These are phyloP conservation scores for Begonia masoniana DNA, from an alignment of 306 rosid genomes.

Conservation along the genomic window DNA sequence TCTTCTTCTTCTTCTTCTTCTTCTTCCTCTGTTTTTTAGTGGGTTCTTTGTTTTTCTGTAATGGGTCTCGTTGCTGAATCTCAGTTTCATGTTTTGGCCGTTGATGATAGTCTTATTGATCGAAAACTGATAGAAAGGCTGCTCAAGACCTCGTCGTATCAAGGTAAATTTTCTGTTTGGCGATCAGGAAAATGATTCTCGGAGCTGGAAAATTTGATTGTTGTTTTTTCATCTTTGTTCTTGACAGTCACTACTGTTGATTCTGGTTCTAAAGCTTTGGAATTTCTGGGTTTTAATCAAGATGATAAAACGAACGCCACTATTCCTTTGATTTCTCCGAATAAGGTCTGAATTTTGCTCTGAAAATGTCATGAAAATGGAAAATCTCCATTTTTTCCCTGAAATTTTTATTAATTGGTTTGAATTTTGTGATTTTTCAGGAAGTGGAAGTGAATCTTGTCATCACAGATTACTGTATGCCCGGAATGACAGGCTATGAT, in stretches of 20 bases:
- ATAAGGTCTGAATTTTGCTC: slow-evolving; percentile 4
- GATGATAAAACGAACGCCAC: slow-evolving; percentile 27
- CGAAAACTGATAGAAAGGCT: slow-evolving; percentile 74
- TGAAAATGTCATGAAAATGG: background rate
- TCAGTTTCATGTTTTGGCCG: slow-evolving; percentile 78
- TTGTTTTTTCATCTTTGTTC: slow-evolving; percentile 2
- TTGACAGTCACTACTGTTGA: slow-evolving; percentile 83
- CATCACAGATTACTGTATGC: slow-evolving; percentile 93
- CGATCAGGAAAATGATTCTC: background rate
- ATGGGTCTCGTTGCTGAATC: slow-evolving; percentile 71
- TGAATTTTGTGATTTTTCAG: slow-evolving; percentile 16
- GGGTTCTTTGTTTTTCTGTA: background rate
- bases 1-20: background rate
- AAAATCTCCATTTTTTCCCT: slow-evolving; percentile 5
- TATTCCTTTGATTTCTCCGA: slow-evolving; percentile 31
- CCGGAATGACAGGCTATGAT: slow-evolving; percentile 98
- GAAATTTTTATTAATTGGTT: slow-evolving; percentile 11
- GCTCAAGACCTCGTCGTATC: slow-evolving; percentile 72
- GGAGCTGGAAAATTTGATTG: background rate
- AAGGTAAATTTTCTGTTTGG: slow-evolving; percentile 30
- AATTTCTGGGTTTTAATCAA: slow-evolving; percentile 59
- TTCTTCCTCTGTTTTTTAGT: background rate
- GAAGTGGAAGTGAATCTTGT: slow-evolving; percentile 80
- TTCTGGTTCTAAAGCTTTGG: slow-evolving; percentile 88
- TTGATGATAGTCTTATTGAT: slow-evolving; percentile 78